phyloP scores from a whole-genome alignment of 164 flowering plant genomes.

The Tetrastigma voinierianum region DNA sequence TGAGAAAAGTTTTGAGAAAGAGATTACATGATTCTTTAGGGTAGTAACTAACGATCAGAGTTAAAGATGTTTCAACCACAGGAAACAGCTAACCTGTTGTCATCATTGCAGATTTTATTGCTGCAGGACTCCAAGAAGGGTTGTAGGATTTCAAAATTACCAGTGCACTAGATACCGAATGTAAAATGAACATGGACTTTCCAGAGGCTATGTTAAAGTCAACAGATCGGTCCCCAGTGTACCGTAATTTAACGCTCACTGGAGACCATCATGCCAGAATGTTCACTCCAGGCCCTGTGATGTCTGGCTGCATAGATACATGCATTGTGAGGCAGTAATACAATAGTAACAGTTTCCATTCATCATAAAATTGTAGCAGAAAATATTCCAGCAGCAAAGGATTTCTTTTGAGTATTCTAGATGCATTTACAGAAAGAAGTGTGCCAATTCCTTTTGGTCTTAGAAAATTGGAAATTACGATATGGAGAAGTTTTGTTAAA shows the following conservation, averaged over 20 bases:
- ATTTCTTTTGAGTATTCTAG: too few species aligned
- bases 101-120: constrained; percentile 28
- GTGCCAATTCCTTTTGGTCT: too few species aligned
- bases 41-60: too few species aligned
- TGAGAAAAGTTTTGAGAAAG: background rate
- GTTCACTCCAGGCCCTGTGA: constrained; percentile 24
- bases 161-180: constrained; percentile 19
- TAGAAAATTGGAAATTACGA: too few species aligned
- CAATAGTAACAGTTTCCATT: background rate
- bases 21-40: background rate
- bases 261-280: constrained; percentile 34
- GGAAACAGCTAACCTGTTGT: constrained; percentile 19
- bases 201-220: constrained; percentile 23
- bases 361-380: background rate
- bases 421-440: too few species aligned
- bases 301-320: constrained; percentile 15
- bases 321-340: background rate
- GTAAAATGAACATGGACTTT: constrained; percentile 29
- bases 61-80: too few species aligned
- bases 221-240: constrained; percentile 11
- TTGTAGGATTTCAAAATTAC: constrained; percentile 19
- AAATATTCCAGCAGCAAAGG: too few species aligned
- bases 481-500: too few species aligned
- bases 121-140: constrained; percentile 22
- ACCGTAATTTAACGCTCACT: too few species aligned